Base-by-base conservation (phyloP, 257 asterid genomes). In the Scutellaria minor region DNA sequence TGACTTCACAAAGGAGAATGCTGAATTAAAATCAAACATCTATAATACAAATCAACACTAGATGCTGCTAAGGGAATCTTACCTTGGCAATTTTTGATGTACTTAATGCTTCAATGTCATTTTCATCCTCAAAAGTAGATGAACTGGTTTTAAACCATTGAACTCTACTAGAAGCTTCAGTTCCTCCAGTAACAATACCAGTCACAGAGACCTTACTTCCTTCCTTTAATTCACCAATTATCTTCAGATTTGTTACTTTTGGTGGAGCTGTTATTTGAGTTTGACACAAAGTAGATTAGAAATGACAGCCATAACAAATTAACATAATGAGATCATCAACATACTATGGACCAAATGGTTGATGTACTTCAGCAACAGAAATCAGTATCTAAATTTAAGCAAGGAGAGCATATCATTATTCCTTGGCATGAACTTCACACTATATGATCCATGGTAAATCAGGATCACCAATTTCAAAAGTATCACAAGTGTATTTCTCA, bases 131-230 rank as follows among this genome's bases (percentile, higher is more conserved):
- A 51, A 92, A 85, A 52, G 81, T 73, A 71, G 87, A 71, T 55
- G 91, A 88, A 80, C 80, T 78, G 69, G 92, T 83, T 84, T 92
- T 95, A 83, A 95, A 95, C 99, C 99, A 95, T 78, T 95, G 98
- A 78, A 95, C 99, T 82, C 96, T 88, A 84, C 99, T 95, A 72
- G 98, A 92, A 40, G 93, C 96, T 87, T 95, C 99, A 39, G 96
- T 95, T 78, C 99, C 99, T 74, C 98, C 99, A 5, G 96, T 95
- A 72, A 95, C 97, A 61, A 90, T 87, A 79, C 98, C 98, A 46
- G 93, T 81, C 68, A 84, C 97, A 68, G 93, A 88, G 60, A 95
- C 84, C 85, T 95, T 91, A 84, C 97, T 88, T 72, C 98, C 99
- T 78, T 95, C 99, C 89, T 75, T 88, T 75, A 95, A 74, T 74